phyloP scores from a whole-genome alignment of 805 yeast species.

The Saccharomyces paradoxus region DNA sequence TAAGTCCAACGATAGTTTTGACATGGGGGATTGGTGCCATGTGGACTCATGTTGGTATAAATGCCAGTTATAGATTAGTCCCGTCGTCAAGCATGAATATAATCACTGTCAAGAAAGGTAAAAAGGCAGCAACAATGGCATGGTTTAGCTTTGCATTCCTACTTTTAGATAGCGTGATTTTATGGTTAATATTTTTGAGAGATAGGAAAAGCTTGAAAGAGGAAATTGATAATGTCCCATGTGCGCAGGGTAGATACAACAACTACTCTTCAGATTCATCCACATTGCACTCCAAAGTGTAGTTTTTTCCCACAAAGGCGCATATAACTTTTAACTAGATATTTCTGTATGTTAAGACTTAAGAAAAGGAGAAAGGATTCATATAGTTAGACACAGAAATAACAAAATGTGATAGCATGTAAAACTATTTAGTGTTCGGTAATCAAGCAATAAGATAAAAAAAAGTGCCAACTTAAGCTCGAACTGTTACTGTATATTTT shows the following conservation, averaged over 20 bases:
- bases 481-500: background rate
- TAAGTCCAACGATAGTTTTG: conserved; percentile 34
- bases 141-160: conserved; percentile 54
- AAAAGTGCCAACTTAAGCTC: background rate
- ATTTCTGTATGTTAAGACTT: background rate
- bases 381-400: too few relatives aligned
- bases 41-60: conserved; percentile 52
- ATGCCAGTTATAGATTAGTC: conserved; percentile 37
- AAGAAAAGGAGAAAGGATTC: too few relatives aligned
- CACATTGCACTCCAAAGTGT: conserved; percentile 7
- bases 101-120: conserved; percentile 38
- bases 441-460: too few relatives aligned
- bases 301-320: background rate
- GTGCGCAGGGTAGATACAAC: background rate
- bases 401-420: too few relatives aligned
- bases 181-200: conserved; percentile 31
- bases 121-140: conserved; percentile 47
- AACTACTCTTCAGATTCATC: conserved; percentile 11
- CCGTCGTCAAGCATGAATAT: conserved; percentile 45
- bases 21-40: conserved; percentile 61
- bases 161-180: conserved; percentile 34
- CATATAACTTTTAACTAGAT: background rate
- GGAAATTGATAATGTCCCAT: conserved; percentile 10
- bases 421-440: too few relatives aligned
- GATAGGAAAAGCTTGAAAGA: conserved; percentile 24